Base-by-base conservation (phyloP, 2,329 filamentous ascomycete species). In the Hypoxylon sp. region DNA sequence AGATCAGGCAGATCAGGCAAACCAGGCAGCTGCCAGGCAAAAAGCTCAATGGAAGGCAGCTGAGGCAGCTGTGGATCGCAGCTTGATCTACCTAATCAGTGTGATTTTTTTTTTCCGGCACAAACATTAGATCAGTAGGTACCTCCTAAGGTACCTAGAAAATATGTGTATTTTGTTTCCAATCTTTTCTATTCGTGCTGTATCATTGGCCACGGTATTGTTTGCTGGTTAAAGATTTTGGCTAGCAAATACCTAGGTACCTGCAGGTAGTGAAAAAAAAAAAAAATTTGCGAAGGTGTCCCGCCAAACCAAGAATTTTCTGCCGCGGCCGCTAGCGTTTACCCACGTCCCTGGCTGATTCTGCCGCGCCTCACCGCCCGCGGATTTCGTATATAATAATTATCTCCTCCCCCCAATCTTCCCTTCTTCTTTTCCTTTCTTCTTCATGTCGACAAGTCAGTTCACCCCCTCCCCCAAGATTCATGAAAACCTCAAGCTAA, bases 371-470 rank as follows among this genome's bases (percentile, higher is more conserved):
- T 27, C 65, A 65, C 65, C 65, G 64, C 60, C 51, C 33, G 42
- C 27, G 18, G 21, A 35, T 20, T 10, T 18, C 17, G n/a, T 83
- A 82, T 81, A 81, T 81, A 72, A 21, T 10, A 9, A 23, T 43
- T 9, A 13, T 65, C 29, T 47, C 55, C 63, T 71, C 65, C 66
- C 69, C 63, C 29, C 41, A 58, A 74, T 78, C 75, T 54, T 18
- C 40, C 62, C 71, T 67, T 69, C n/a, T n/a, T 71, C 70, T 77
- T 78, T 74, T 78, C 76, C 67, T 72, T 71, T 66, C 77, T 80
- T 84, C 77, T 76, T 81, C 74, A 83, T 77, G 81, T 82, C 82
- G 83, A 85, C 81, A 83, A 84, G 84, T 83, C 77, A 84, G 78
- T 80, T 7, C 27, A 48, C 75, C 67, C 74, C 69, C 51, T 60